phyloP scores from a whole-genome alignment of 2,329 filamentous ascomycete species.

The Talaromyces islandicus region DNA sequence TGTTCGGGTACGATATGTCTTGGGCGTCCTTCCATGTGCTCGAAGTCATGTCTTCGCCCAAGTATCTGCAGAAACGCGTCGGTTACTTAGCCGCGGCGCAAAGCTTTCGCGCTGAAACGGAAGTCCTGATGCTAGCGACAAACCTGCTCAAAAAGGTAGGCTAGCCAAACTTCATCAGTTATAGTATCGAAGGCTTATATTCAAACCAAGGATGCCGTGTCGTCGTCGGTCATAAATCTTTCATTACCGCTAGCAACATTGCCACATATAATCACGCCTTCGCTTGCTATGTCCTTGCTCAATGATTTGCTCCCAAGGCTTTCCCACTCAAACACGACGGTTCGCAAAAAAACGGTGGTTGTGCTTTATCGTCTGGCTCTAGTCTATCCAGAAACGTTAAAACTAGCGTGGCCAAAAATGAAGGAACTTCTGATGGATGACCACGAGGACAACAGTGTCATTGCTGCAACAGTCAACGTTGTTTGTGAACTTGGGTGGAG shows the following conservation, averaged over 20 bases:
- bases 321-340: slow-evolving; percentile 74
- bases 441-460: slow-evolving; percentile 84
- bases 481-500: slow-evolving; percentile 94
- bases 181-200: background rate
- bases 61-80: slow-evolving; percentile 91
- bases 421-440: slow-evolving; percentile 90
- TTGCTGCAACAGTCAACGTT: slow-evolving; percentile 92
- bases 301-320: slow-evolving; percentile 80
- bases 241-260: slow-evolving; percentile 81
- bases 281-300: slow-evolving; percentile 82
- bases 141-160: slow-evolving; percentile 87
- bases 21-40: slow-evolving; percentile 98
- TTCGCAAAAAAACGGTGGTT: slow-evolving; percentile 93
- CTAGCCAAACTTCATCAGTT: no score
- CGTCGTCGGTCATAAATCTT: slow-evolving; percentile 66
- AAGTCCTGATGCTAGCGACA: slow-evolving; percentile 94
- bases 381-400: slow-evolving; percentile 91
- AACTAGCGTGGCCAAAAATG: slow-evolving; percentile 94
- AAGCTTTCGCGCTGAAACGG: slow-evolving; percentile 90
- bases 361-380: slow-evolving; percentile 88
- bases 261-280: slow-evolving; percentile 91
- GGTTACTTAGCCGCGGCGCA: slow-evolving; percentile 94
- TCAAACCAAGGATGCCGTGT: slow-evolving; percentile 49
- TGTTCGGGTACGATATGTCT: slow-evolving; percentile 99
- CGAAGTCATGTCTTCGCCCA: slow-evolving; percentile 95